Conservation (phyloP, 2,329 filamentous ascomycete genomes). For the Lecanicillium sp. region DNA sequence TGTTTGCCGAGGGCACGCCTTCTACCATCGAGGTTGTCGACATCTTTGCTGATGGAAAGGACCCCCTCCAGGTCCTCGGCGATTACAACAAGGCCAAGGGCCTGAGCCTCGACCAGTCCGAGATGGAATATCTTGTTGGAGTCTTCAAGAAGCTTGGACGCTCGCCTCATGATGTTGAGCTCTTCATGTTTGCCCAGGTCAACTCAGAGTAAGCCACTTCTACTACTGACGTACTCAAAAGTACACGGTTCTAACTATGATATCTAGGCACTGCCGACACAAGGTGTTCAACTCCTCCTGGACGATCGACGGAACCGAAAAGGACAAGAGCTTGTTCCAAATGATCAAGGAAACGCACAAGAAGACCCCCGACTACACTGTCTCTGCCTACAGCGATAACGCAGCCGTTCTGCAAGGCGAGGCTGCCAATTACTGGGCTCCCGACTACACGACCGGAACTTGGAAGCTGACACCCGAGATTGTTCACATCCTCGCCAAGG, state of each 20-base stretch:
- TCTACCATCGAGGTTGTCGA: slow-evolving; percentile 66
- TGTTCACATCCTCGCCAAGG: slow-evolving; percentile 84
- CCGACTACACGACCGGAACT: slow-evolving; percentile 75
- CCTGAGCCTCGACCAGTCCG: slow-evolving; percentile 76
- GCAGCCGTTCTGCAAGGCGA: slow-evolving; percentile 66
- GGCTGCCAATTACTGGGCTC: slow-evolving; percentile 62
- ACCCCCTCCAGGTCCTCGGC: slow-evolving; percentile 64
- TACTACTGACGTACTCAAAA: too few species aligned
- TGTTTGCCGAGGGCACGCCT: slow-evolving; percentile 66
- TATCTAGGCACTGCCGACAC: slow-evolving; percentile 56
- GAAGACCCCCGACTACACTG: slow-evolving; percentile 69
- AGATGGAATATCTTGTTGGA: slow-evolving; percentile 92
- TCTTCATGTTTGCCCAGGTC: slow-evolving; percentile 46
- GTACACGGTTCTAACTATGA: too few species aligned
- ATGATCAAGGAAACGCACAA: slow-evolving; percentile 98
- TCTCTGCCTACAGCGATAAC: slow-evolving; percentile 96
- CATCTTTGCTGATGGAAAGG: slow-evolving; percentile 57
- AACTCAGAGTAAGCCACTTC: slow-evolving; percentile 68
- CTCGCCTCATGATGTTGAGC: slow-evolving; percentile 8
- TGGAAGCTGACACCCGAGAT: slow-evolving; percentile 84
- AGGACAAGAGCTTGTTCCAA: slow-evolving; percentile 75
- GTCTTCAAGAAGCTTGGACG: slow-evolving; percentile 31
- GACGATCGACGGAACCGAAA: slow-evolving; percentile 81
- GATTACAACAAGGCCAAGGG: slow-evolving; percentile 80
- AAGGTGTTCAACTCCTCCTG: slow-evolving; percentile 97